Percentiles rank a stretch among this genome's conserved stretches.
These are phyloP conservation scores for Puccinia horiana DNA, from an alignment of 1,284 basidiomycete species.

Conservation along the genomic window DNA sequence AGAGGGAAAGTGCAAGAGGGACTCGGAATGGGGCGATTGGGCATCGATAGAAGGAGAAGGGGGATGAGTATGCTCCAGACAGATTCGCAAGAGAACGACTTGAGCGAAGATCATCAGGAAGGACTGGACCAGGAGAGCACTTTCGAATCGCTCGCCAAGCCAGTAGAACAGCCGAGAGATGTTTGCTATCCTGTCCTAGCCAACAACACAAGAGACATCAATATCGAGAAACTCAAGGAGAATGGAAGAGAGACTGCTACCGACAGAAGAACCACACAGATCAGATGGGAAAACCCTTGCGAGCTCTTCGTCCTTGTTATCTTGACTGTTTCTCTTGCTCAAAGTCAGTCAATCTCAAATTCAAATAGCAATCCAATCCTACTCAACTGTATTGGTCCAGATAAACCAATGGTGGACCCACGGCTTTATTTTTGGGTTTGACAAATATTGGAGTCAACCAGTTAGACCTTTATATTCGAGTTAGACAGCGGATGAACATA, in stretches of 20 bases:
- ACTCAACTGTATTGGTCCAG: conserved; percentile 57
- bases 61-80: conserved; percentile 59
- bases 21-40: neutral
- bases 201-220: neutral
- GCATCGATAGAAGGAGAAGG: too few species aligned
- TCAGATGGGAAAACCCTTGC: conserved; percentile 61
- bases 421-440: too few species aligned
- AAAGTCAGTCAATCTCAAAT: neutral
- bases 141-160: conserved; percentile 63
- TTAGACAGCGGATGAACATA: too few species aligned
- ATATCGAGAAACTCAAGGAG: neutral
- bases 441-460: too few species aligned
- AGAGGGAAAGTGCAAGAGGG: neutral
- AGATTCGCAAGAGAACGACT: conserved; percentile 62
- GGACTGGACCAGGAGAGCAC: conserved; percentile 61
- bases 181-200: conserved; percentile 15
- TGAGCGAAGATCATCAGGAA: conserved; percentile 62
- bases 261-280: conserved; percentile 56
- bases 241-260: conserved; percentile 50
- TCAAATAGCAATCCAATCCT: neutral
- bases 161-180: conserved; percentile 58
- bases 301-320: conserved; percentile 57
- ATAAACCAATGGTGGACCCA: conserved; percentile 61
- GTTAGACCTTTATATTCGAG: too few species aligned
- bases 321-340: conserved; percentile 31